Conservation (phyloP, 2,329 filamentous ascomycete genomes). For the Thermothelomyces thermophilus region DNA sequence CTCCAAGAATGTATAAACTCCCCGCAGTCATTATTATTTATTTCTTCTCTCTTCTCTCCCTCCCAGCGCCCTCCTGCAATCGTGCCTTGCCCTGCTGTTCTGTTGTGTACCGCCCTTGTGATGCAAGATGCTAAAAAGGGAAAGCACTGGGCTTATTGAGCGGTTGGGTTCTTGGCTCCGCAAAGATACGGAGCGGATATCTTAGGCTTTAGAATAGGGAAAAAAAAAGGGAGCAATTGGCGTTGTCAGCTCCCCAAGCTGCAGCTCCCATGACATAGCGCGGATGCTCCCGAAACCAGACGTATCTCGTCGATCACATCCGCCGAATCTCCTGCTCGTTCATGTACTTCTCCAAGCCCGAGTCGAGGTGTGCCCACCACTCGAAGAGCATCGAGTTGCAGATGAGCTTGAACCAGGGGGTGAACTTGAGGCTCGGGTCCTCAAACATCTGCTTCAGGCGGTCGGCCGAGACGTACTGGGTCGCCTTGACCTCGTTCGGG, state of each 20-base stretch:
- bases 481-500: slow-evolving; percentile 82
- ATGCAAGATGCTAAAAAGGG: slow-evolving; percentile 23
- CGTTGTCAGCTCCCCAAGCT: neutral
- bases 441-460: slow-evolving; percentile 80
- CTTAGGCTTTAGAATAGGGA: slow-evolving; percentile 17
- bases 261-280: neutral
- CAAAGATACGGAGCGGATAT: slow-evolving; percentile 23
- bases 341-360: slow-evolving; percentile 75
- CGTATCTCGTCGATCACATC: slow-evolving; percentile 46
- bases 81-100: neutral
- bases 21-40: too few relatives aligned
- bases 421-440: slow-evolving; percentile 76
- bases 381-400: slow-evolving; percentile 96
- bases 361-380: slow-evolving; percentile 87
- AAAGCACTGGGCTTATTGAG: slow-evolving; percentile 20
- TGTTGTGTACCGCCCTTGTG: slow-evolving; percentile 5
- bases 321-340: slow-evolving; percentile 82
- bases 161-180: slow-evolving; percentile 17
- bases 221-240: slow-evolving; percentile 1
- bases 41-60: neutral
- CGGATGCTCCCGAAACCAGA: neutral
- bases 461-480: slow-evolving; percentile 74
- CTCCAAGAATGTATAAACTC: neutral
- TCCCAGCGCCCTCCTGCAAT: slow-evolving; percentile 3
- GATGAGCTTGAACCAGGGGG: slow-evolving; percentile 98